Evolutionary conservation across 2,329 filamentous ascomycete species (phyloP), one percentile per base, ranked within the genome.

Genomic region (Chrysoporthe austroafricana): DNA sequence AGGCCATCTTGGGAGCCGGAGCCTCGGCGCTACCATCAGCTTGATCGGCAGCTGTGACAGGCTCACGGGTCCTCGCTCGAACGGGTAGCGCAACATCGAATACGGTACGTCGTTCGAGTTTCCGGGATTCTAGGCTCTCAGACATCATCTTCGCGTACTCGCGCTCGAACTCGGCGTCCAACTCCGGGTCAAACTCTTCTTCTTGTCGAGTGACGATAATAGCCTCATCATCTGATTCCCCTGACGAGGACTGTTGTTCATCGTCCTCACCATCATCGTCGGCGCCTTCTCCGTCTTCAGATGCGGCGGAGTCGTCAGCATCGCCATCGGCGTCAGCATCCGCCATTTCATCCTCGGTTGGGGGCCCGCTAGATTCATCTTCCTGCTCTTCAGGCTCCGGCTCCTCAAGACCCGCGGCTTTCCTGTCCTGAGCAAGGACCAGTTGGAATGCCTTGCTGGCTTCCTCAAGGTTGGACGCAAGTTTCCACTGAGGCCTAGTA

Each of bases 81-180:
- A 99, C 94, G 0, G 96, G 96, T n/a, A 99, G 82, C 1, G 96
- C 94, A n/a, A 98, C 93, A 77, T 99, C 96, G 75, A 99, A 97
- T 63, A 96, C 86, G 39, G 92, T 89, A 80, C 97, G 97, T 70
- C 96, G 92, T 76, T 99, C 96, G 73, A 97, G 97, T 74, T 97
- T 97, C 73, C 96, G 89, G 4, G 95, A 96, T 73, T 99, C 96
- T 74, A 97, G 83, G 80, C 95, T 97, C 79, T 99, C 96, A 62
- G 94, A 88, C 95, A 99, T 98, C 88, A 99, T 92, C 79, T 97
- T 97, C 48, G 96, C 94, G 78, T 97, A 96, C 79, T 98, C 96
- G 73, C 95, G 92, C 76, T 99, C 96, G 77, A 99, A 99, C 54
- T 99, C 96, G 7, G 95, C 96, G 75, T 99, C 96, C 52, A 91